Evolutionary conservation across 495 filamentous ascomycete genomes (phyloP), one percentile per base, ranked within the genome.

Genomic region (Aspergillus cristatus): DNA sequence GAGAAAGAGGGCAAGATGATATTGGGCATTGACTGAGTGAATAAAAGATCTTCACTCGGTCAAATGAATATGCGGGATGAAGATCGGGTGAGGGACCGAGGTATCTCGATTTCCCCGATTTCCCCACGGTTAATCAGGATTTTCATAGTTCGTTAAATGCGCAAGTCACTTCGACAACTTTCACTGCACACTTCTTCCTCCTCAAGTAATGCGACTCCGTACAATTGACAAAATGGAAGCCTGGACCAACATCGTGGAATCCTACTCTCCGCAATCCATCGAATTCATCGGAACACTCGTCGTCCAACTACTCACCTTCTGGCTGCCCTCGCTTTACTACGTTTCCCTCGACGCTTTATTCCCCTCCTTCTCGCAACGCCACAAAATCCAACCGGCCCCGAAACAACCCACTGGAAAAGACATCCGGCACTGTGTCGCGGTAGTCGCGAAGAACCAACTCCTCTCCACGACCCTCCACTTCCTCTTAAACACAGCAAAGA

Each of bases 341-440:
- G 48, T 69, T 14, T 41, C 42, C 3, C 48, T 77, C 18, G 68
- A 75, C 42, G 33, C 35, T 4, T 16, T 62, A 17, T 51, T 57
- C 14, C 74, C 75, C 0, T 24, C 37, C 18, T 76, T 74, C 48
- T 71, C 72, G 0, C 53, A 58, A 1, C 48, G 53, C 7, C 72
- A 79, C 54, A 80, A 80, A 41, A 62, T 78, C 39, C 76, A 79
- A 40, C 65, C 69, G 1, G 48, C 61, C 0, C 60, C 65, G 2
- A 68, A 66, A 32, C 71, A 74, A 37, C 72, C 74, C 1, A 66
- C 66, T 7, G 16, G 48, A 2, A 37, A 48, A 6, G 66, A 75
- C 29, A 65, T 75, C 37, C 20, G 43, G 2, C 60, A 63, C 43
- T 76, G 74, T 47, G 40, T 63, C 34, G 8, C 33, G 7, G 53